Evolutionary conservation across 345 rosid genomes (phyloP).

Genomic region (Eucalyptus globulus): DNA sequence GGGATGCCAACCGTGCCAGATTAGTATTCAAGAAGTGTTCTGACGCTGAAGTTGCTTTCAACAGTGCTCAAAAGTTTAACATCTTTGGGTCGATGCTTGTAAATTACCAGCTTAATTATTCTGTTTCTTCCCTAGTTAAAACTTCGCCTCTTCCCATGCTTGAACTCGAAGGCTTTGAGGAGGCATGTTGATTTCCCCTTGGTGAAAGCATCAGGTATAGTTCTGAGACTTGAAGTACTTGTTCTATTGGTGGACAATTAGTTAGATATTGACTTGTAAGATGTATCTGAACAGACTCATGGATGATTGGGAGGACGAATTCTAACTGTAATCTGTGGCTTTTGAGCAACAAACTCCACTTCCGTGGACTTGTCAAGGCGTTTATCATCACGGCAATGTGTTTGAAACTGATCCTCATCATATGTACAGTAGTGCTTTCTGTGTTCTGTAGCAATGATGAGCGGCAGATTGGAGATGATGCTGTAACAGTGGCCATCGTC

Average conservation of each 20-base stretch:
- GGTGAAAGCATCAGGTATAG: background rate
- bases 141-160: slow-evolving; percentile 20
- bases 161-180: slow-evolving; percentile 17
- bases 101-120: slow-evolving; percentile 61
- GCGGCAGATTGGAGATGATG: background rate
- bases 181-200: slow-evolving; percentile 4
- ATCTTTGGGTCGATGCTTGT: slow-evolving; percentile 64
- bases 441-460: background rate
- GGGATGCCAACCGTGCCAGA: slow-evolving; percentile 68
- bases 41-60: slow-evolving; percentile 77
- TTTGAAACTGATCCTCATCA: background rate
- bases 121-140: slow-evolving; percentile 22
- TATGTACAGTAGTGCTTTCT: background rate
- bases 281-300: background rate
- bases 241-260: background rate
- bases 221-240: background rate
- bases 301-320: background rate
- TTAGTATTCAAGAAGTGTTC: slow-evolving; percentile 63
- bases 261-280: background rate
- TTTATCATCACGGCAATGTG: background rate
- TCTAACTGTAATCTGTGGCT: background rate
- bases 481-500: background rate
- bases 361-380: background rate
- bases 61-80: slow-evolving; percentile 67
- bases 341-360: background rate